Evolutionary conservation across 768 basidiomycete species (phyloP).

Genomic region (Hypholoma sublateritium): DNA sequence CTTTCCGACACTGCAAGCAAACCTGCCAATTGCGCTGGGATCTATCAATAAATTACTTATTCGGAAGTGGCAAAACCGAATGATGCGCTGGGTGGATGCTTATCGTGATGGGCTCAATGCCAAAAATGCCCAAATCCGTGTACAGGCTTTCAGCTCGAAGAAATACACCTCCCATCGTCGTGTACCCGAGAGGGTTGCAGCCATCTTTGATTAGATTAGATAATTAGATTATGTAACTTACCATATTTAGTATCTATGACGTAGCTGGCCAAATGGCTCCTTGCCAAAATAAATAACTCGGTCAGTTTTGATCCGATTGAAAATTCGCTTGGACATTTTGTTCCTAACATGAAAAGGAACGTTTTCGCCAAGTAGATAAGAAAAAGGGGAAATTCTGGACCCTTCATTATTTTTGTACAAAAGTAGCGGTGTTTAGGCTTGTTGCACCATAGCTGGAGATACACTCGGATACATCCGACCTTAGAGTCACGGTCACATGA

Average conservation of each 20-base stretch:
- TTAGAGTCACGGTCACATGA: too few species aligned
- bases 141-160: constrained; percentile 29
- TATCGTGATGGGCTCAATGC: constrained; percentile 26
- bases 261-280: constrained; percentile 11
- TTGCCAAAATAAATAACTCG: constrained; percentile 12
- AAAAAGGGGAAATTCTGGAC: constrained; percentile 4
- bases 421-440: constrained; percentile 2
- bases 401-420: neutral
- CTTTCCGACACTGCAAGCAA: constrained; percentile 22
- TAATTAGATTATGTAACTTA: neutral
- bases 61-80: constrained; percentile 33
- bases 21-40: constrained; percentile 22
- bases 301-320: constrained; percentile 18
- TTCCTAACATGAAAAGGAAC: constrained; percentile 12
- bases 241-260: constrained; percentile 2
- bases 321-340: constrained; percentile 16
- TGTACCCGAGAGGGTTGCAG: constrained; percentile 19
- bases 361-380: constrained; percentile 13
- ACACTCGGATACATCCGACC: too few species aligned
- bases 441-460: constrained; percentile 3
- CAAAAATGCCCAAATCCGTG: constrained; percentile 27
- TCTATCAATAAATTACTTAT: constrained; percentile 26
- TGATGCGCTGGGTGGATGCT: constrained; percentile 31
- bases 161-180: constrained; percentile 26
- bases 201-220: constrained; percentile 5